Evolutionary conservation across 208 protist species (phyloP).

Genomic region (Crithidia expoeki): DNA sequence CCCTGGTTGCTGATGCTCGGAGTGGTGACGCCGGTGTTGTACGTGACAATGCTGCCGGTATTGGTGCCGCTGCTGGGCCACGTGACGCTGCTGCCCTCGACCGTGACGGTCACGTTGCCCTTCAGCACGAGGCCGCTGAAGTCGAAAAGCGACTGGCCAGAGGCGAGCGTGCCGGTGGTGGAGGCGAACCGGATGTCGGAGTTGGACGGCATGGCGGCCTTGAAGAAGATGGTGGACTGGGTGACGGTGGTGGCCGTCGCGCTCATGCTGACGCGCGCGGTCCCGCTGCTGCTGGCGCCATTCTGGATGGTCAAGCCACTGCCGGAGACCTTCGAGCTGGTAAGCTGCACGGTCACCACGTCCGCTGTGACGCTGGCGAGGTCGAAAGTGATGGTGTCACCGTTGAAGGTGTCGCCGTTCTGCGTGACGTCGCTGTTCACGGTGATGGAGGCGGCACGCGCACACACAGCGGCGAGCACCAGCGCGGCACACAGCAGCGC

Average conservation of each 20-base stretch:
- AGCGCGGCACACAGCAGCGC: constrained; percentile 29
- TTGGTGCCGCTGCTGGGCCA: constrained; percentile 4
- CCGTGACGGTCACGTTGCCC: constrained; percentile 16
- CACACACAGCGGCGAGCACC: constrained; percentile 24
- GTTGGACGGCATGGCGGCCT: constrained; percentile 21
- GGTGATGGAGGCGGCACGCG: constrained; percentile 4
- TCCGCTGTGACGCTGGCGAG: background rate
- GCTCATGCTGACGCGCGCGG: constrained; percentile 19
- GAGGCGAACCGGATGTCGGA: constrained; percentile 27
- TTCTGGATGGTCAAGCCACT: constrained; percentile 10
- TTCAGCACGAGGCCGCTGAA: constrained; percentile 20
- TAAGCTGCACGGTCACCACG: constrained; percentile 27
- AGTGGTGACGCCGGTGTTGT: no score
- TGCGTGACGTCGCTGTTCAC: constrained; percentile 9
- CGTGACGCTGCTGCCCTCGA: constrained; percentile 18
- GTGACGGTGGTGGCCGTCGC: constrained; percentile 12
- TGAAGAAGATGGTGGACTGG: constrained; percentile 11
- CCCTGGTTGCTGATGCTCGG: no score
- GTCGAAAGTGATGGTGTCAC: constrained; percentile 21
- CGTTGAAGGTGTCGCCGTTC: constrained; percentile 10
- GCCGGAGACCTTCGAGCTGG: constrained; percentile 22
- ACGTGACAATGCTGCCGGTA: constrained; percentile 5
- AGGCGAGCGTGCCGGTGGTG: constrained; percentile 17
- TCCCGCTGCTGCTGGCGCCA: background rate
- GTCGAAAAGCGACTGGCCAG: constrained; percentile 30